Percentiles rank a stretch among this genome's conserved stretches.
Conservation (phyloP, 805 yeast genomes). For the Candida dendrica region DNA sequence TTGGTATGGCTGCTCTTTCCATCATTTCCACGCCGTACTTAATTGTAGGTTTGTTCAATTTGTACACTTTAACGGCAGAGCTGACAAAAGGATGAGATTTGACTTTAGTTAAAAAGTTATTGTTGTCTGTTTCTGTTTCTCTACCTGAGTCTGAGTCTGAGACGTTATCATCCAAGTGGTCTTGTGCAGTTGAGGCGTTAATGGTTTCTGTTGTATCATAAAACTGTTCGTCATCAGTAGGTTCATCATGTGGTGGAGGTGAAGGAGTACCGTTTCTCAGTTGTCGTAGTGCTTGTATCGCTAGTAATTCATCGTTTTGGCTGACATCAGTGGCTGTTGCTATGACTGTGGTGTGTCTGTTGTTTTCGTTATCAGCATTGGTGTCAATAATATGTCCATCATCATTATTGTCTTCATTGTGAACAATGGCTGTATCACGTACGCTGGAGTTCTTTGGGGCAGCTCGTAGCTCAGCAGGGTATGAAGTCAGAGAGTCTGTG, state of each 20-base stretch:
- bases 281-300: constrained; percentile 15
- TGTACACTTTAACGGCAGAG: constrained; percentile 22
- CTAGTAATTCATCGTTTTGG: not conserved
- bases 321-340: not conserved
- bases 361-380: too few relatives aligned
- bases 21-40: constrained; percentile 57
- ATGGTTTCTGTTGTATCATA: constrained; percentile 24
- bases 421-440: not conserved
- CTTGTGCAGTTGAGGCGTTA: constrained; percentile 1
- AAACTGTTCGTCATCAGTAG: constrained; percentile 34
- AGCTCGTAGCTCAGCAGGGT: not conserved
- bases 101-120: constrained; percentile 36
- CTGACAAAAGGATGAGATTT: constrained; percentile 22
- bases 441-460: not conserved
- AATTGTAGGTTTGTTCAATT: constrained; percentile 37
- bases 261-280: constrained; percentile 16
- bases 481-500: not conserved
- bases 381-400: not conserved
- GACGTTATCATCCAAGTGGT: not conserved
- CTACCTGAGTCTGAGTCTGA: too few relatives aligned
- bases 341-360: too few relatives aligned
- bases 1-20: constrained; percentile 48
- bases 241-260: constrained; percentile 2
- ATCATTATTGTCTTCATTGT: not conserved
- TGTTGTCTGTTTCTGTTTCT: not conserved